Percentiles rank a stretch among this genome's conserved stretches.
Evolutionary conservation across 2,329 filamentous ascomycete species (phyloP).

Genomic region (Podosphaera fusca): DNA sequence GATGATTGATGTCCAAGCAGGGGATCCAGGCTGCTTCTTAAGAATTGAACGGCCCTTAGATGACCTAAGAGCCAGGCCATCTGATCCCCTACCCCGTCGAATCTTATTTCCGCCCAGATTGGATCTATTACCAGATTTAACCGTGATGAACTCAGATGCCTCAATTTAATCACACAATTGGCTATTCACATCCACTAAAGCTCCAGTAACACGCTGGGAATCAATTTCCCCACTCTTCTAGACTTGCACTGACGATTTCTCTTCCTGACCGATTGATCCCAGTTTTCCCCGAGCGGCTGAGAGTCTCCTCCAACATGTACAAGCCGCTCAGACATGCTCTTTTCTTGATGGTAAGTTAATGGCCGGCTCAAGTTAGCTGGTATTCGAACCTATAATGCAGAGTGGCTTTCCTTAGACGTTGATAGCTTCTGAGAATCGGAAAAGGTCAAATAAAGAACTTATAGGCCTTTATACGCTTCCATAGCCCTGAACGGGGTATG

Average conservation of each 20-base stretch:
- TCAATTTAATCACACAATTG: background rate
- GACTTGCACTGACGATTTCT: slow-evolving; percentile 1
- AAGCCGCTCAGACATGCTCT: background rate
- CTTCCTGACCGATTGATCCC: background rate
- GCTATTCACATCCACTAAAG: slow-evolving; percentile 2
- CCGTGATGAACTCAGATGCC: background rate
- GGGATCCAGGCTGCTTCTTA: background rate
- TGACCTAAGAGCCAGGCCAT: background rate
- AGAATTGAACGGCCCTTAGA: background rate
- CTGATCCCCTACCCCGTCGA: background rate
- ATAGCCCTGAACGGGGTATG: too few relatives aligned
- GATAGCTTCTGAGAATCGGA: too few relatives aligned
- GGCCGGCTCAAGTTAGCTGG: too few relatives aligned
- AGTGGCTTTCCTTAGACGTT: too few relatives aligned
- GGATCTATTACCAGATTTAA: background rate
- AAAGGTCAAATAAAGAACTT: too few relatives aligned
- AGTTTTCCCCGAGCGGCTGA: slow-evolving; percentile 2
- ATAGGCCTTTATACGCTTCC: too few relatives aligned
- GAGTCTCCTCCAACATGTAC: background rate
- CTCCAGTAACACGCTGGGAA: slow-evolving; percentile 3
- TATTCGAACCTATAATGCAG: too few relatives aligned
- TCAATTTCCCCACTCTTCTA: slow-evolving; percentile 1
- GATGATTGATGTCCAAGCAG: background rate
- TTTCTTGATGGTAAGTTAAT: too few relatives aligned
- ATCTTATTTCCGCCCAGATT: background rate